Evolutionary conservation across 208 protist genomes (phyloP).

Genomic region (Leishmania aethiopica): DNA sequence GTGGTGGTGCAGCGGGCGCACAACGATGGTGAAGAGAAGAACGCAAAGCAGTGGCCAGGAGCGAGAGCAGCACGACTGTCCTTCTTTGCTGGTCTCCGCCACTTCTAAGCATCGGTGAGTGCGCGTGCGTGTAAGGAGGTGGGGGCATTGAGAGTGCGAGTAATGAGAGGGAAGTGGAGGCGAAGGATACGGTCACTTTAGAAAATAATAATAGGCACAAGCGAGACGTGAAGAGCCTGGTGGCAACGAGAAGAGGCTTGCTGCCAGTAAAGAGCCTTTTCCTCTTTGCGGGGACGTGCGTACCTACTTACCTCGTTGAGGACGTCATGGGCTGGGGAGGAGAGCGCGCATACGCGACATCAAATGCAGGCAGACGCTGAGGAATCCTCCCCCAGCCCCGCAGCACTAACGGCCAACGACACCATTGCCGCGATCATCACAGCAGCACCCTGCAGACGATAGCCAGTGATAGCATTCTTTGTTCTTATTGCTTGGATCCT

Average conservation of each 20-base stretch:
- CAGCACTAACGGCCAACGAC: neutral
- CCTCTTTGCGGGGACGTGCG: neutral
- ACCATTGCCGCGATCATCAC: neutral
- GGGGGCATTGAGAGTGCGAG: neutral
- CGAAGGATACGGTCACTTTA: neutral
- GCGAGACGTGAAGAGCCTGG: neutral
- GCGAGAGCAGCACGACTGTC: neutral
- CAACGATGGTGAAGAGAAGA: neutral
- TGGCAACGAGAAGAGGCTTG: neutral
- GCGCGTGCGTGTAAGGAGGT: neutral
- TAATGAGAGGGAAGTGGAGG: neutral
- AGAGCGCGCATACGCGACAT: neutral
- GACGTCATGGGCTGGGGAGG: neutral
- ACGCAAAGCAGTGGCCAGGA: neutral
- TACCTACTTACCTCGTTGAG: neutral
- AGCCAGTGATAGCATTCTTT: neutral
- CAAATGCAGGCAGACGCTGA: neutral
- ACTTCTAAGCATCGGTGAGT: constrained; percentile 1
- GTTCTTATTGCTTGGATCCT: no score
- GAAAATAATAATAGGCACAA: neutral
- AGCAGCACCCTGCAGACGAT: neutral
- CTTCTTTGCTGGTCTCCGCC: neutral
- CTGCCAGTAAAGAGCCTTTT: neutral
- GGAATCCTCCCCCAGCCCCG: neutral
- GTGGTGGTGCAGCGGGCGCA: neutral